These are phyloP conservation scores for Cutaneotrichosporon sp. DNA, from an alignment of 1,284 basidiomycete species.

Conservation along the genomic window DNA sequence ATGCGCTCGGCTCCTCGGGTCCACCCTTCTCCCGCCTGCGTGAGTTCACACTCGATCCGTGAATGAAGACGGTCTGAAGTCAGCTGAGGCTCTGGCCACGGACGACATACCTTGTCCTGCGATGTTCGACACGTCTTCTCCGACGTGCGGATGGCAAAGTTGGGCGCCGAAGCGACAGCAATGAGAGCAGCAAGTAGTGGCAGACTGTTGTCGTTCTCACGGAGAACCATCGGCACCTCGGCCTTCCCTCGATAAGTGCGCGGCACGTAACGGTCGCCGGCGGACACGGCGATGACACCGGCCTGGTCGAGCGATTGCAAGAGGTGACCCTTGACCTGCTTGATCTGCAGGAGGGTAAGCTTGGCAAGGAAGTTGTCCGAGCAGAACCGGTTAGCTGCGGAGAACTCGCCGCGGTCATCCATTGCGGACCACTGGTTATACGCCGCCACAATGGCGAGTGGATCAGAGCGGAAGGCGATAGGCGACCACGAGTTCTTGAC, in stretches of 20 bases:
- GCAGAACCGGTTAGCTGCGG: conserved; percentile 70
- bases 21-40: conserved; percentile 58
- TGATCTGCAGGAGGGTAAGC: conserved; percentile 73
- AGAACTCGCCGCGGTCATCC: conserved; percentile 61
- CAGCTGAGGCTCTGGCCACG: too few species aligned
- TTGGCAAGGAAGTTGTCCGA: conserved; percentile 83
- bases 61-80: conserved; percentile 54
- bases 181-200: conserved; percentile 83
- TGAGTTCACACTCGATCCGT: conserved; percentile 82
- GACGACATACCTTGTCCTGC: conserved; percentile 79
- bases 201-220: conserved; percentile 67
- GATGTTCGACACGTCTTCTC: conserved; percentile 71
- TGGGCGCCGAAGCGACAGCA: conserved; percentile 83
- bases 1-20: conserved; percentile 49
- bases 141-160: conserved; percentile 79
- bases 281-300: conserved; percentile 74
- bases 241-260: conserved; percentile 26
- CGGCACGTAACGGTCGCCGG: conserved; percentile 53
- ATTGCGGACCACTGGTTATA: conserved; percentile 76
- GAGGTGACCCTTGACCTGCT: conserved; percentile 78
- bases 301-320: conserved; percentile 71
- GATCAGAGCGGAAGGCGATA: conserved; percentile 69
- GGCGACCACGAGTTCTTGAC: conserved; percentile 79
- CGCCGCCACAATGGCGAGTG: conserved; percentile 72
- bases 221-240: conserved; percentile 62